Evolutionary conservation across 2,329 filamentous ascomycete genomes (phyloP).

Genomic region (Bipolaris cookei): DNA sequence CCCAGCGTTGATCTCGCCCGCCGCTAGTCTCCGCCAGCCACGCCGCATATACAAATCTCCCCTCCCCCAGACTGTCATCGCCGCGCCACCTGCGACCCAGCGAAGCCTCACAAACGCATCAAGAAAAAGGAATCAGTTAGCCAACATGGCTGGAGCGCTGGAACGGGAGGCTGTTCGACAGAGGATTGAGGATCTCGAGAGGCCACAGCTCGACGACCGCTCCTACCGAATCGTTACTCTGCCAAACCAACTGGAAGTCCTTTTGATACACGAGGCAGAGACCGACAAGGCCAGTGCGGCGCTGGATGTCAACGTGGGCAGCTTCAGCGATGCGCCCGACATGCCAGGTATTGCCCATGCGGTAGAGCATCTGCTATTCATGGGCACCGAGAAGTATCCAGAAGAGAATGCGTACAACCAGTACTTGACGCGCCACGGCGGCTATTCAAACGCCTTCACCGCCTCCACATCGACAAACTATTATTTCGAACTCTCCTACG

Average conservation of each 20-base stretch:
- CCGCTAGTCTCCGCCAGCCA: conserved; percentile 29
- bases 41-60: conserved; percentile 29
- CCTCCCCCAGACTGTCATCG: conserved; percentile 18
- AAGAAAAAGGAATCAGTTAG: conserved; percentile 11
- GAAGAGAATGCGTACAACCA: conserved; percentile 80
- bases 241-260: conserved; percentile 84
- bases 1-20: conserved; percentile 17
- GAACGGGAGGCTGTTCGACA: conserved; percentile 31
- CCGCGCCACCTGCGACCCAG: conserved; percentile 15
- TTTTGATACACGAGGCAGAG: conserved; percentile 90
- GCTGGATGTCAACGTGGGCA: conserved; percentile 94
- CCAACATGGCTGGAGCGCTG: conserved; percentile 41
- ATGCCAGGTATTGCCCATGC: conserved; percentile 96
- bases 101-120: conserved; percentile 17
- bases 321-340: conserved; percentile 87
- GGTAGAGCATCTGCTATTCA: conserved; percentile 95
- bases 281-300: conserved; percentile 97
- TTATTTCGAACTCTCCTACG: conserved; percentile 92
- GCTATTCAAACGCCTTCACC: conserved; percentile 94
- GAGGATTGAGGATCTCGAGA: conserved; percentile 72
- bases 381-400: conserved; percentile 98
- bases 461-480: conserved; percentile 94
- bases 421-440: conserved; percentile 88
- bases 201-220: conserved; percentile 83
- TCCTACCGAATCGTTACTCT: conserved; percentile 86